Percentiles rank a stretch among this genome's conserved stretches.
phyloP scores from a whole-genome alignment of 495 filamentous ascomycete species.

The Trichoderma gamsii region DNA sequence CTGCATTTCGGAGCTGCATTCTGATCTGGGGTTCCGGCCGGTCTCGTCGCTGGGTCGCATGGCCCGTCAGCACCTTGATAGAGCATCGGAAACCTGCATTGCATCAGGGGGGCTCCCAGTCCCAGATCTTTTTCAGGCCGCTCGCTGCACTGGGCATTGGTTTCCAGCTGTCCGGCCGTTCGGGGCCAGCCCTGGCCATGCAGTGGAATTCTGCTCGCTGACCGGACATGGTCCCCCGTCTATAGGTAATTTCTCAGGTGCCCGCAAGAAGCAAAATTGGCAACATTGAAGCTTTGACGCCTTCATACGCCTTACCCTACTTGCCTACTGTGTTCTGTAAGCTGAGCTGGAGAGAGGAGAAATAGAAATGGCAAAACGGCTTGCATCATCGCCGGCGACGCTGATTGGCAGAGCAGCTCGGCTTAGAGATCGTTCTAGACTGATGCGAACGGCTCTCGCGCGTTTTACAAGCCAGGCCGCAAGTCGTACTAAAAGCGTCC shows the following conservation, averaged over 20 bases:
- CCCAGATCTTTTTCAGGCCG: not conserved
- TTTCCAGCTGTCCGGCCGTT: not conserved
- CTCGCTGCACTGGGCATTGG: not conserved
- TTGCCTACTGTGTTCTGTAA: not conserved
- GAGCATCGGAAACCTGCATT: constrained; percentile 4
- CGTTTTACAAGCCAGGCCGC: not conserved
- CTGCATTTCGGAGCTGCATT: not conserved
- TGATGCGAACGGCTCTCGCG: not conserved
- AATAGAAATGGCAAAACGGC: not conserved
- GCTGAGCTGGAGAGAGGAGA: not conserved
- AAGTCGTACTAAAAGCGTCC: not conserved
- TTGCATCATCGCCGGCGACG: not conserved
- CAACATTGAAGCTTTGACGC: no score
- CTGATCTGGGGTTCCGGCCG: not conserved
- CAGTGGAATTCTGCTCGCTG: not conserved
- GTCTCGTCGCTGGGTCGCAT: not conserved
- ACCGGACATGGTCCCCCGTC: no score
- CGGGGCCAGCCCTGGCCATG: not conserved
- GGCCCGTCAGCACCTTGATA: constrained; percentile 6
- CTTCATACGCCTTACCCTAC: no score
- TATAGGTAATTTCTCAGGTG: no score
- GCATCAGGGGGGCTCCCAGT: not conserved
- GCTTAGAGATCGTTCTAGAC: not conserved
- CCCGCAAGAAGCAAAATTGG: no score
- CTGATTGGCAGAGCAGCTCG: not conserved